A percentile compares a stretch with the other conserved stretches of the same genome.
phyloP scores from a whole-genome alignment of 2,329 filamentous ascomycete species.

The Monosporascus sp. region DNA sequence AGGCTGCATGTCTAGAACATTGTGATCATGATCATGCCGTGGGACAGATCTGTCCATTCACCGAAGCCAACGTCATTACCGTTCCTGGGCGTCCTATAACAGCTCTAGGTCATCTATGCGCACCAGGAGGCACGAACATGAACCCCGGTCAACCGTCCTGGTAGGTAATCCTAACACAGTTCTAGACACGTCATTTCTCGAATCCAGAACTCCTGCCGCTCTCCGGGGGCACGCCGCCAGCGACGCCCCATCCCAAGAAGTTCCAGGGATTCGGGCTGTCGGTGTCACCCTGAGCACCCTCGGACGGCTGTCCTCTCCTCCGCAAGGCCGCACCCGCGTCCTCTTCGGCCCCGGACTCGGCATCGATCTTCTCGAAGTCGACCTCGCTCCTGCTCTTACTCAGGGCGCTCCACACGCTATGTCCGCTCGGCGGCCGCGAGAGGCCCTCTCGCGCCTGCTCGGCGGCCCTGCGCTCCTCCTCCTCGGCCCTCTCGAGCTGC shows the following conservation, averaged over 20 bases:
- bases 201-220: slow-evolving; percentile 17
- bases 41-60: too few relatives aligned
- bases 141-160: too few relatives aligned
- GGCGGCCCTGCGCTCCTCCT: slow-evolving; percentile 16
- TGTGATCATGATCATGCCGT: too few relatives aligned
- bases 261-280: slow-evolving; percentile 10
- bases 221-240: slow-evolving; percentile 7
- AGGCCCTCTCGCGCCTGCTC: slow-evolving; percentile 15
- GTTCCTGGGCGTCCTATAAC: too few relatives aligned
- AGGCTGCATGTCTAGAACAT: too few relatives aligned
- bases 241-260: slow-evolving; percentile 23
- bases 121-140: too few relatives aligned
- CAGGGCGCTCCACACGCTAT: slow-evolving; percentile 49
- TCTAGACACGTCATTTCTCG: not conserved
- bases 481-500: slow-evolving; percentile 42
- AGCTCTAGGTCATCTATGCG: too few relatives aligned
- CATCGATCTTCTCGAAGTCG: slow-evolving; percentile 86
- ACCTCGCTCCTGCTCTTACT: slow-evolving; percentile 80
- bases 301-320: slow-evolving; percentile 14
- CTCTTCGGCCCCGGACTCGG: slow-evolving; percentile 60
- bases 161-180: too few relatives aligned
- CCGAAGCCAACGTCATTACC: too few relatives aligned
- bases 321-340: slow-evolving; percentile 31
- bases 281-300: not conserved
- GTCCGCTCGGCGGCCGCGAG: slow-evolving; percentile 41